Evolutionary conservation across 2,329 filamentous ascomycete genomes (phyloP).

Genomic region (Biscogniauxia marginata): DNA sequence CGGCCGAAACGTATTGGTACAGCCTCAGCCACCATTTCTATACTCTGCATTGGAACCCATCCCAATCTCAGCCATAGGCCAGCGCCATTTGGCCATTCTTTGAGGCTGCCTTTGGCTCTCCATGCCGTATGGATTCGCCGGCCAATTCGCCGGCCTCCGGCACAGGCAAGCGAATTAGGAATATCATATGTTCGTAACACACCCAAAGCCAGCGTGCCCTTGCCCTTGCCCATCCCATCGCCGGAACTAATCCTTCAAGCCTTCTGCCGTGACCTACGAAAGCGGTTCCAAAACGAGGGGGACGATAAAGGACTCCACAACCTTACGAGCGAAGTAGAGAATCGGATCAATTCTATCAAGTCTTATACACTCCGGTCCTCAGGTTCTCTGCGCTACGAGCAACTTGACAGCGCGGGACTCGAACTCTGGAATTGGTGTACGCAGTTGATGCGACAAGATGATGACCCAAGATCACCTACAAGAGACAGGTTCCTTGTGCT

Average conservation of each 20-base stretch:
- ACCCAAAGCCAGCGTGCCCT: slow-evolving; percentile 7
- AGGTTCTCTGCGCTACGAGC: slow-evolving; percentile 34
- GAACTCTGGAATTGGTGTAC: slow-evolving; percentile 68
- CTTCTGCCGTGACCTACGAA: slow-evolving; percentile 28
- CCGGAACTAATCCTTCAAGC: slow-evolving; percentile 19
- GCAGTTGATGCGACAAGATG: slow-evolving; percentile 42
- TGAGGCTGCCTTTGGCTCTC: not conserved
- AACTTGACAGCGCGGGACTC: slow-evolving; percentile 56
- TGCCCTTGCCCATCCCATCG: not conserved
- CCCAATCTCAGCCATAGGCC: no score
- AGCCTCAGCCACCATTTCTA: no score
- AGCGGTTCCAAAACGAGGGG: slow-evolving; percentile 27
- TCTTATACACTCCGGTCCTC: slow-evolving; percentile 33
- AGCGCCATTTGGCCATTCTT: not conserved
- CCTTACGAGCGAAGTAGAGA: slow-evolving; percentile 42
- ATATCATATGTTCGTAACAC: slow-evolving; percentile 31
- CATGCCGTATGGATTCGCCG: slow-evolving; percentile 13
- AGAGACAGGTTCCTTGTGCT: slow-evolving; percentile 37
- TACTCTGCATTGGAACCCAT: no score
- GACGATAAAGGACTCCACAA: slow-evolving; percentile 28
- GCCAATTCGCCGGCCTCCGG: slow-evolving; percentile 12
- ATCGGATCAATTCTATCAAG: slow-evolving; percentile 36
- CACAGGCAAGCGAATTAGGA: slow-evolving; percentile 33
- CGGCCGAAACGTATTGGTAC: no score
- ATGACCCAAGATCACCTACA: slow-evolving; percentile 16